Conservation (phyloP, 2,329 filamentous ascomycete genomes). For the Colletotrichum acutatum region DNA sequence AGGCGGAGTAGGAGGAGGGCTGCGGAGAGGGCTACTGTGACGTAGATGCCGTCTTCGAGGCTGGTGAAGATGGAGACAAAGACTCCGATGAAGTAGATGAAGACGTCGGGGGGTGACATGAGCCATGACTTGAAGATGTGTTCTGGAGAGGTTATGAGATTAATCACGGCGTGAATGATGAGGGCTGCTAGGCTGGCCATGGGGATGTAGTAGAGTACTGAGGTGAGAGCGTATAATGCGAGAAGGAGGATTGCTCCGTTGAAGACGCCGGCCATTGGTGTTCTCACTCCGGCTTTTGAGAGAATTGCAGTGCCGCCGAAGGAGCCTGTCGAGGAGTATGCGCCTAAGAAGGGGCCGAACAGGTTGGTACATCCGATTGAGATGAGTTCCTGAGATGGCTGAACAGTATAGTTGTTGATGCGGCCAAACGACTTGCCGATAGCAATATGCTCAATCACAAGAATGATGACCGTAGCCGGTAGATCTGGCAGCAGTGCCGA, state of each 20-base stretch:
- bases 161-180: slow-evolving; percentile 85
- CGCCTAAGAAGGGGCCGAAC: slow-evolving; percentile 78
- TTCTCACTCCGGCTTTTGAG: slow-evolving; percentile 84
- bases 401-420: slow-evolving; percentile 81
- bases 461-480: slow-evolving; percentile 78
- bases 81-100: slow-evolving; percentile 81
- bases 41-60: slow-evolving; percentile 62
- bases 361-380: slow-evolving; percentile 82
- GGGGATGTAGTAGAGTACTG: slow-evolving; percentile 85
- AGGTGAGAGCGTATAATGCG: slow-evolving; percentile 80
- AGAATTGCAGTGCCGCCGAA: slow-evolving; percentile 81
- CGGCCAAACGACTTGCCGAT: slow-evolving; percentile 86
- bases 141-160: slow-evolving; percentile 78
- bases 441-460: slow-evolving; percentile 85
- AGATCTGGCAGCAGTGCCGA: slow-evolving; percentile 68
- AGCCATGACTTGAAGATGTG: slow-evolving; percentile 82
- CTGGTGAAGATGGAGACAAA: slow-evolving; percentile 61
- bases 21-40: slow-evolving; percentile 55
- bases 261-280: slow-evolving; percentile 81
- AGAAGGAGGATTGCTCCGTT: slow-evolving; percentile 80
- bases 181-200: slow-evolving; percentile 77
- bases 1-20: slow-evolving; percentile 56
- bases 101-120: slow-evolving; percentile 76
- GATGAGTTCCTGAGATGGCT: slow-evolving; percentile 82
- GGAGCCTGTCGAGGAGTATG: slow-evolving; percentile 56